Conservation (phyloP, 495 filamentous ascomycete genomes). For the Saxispiralis lemnorum region DNA sequence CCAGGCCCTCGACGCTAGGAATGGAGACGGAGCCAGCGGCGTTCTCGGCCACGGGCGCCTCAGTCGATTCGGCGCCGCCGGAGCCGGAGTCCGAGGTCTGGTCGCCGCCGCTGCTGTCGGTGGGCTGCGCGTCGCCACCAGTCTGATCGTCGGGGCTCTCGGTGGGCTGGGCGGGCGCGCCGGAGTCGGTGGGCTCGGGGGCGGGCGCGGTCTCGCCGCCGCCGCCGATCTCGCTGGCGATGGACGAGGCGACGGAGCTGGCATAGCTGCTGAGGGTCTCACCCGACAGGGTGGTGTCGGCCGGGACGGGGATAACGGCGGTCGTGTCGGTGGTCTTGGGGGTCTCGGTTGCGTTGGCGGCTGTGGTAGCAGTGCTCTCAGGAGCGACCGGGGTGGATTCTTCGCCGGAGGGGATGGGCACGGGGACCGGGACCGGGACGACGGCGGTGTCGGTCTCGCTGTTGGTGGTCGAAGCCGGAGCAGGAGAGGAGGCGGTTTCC, state of each 20-base stretch:
- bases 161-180: not conserved
- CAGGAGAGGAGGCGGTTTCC: not conserved
- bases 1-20: no score
- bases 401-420: no score
- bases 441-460: not conserved
- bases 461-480: not conserved
- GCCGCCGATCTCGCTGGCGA: constrained; percentile 1
- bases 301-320: not conserved
- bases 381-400: no score
- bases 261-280: not conserved
- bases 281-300: not conserved
- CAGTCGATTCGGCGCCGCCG: no score
- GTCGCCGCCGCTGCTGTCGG: no score
- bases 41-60: no score
- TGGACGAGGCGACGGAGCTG: constrained; percentile 4
- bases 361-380: no score
- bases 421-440: no score
- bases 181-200: not conserved
- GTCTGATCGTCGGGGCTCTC: no score
- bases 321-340: not conserved
- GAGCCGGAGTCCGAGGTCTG: no score
- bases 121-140: no score
- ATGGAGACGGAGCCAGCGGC: no score
- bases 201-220: not conserved
- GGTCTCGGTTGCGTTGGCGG: not conserved